Evolutionary conservation across 1,284 basidiomycete species (phyloP), one percentile per base, ranked within the genome.

Genomic region (Boletellus deceptivus): DNA sequence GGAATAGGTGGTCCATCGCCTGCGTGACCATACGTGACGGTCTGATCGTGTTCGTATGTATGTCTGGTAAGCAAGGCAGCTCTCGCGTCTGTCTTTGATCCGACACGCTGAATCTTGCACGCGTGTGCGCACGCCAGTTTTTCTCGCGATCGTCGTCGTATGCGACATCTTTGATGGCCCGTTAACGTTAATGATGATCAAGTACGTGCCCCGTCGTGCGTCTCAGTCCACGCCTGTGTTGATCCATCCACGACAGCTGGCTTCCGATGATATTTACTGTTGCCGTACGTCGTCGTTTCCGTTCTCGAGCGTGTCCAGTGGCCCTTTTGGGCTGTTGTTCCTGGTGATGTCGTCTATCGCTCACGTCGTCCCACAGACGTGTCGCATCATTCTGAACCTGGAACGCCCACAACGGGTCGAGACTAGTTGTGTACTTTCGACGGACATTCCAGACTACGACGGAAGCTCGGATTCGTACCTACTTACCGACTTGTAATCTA

Each of bases 11-110:
- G 2, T 40, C 43, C 4, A 34, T 63, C 20, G 53, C 49, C 13
- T 59, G 49, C 16, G 33, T 59, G 2, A 65, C 63, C 16, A 64
- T 64, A n/a, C 61, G 64, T 4, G 62, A 64, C 11, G 61, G 62
- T 14, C 10, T 56, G 6, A 1, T 59, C 1, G 59, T 52, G 8
- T 64, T 67, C 14, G 10, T 20, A 3, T 52, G 40, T 8, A 10
- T 67, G 16, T 29, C 37, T 37, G 40, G 61, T 63, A 20, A 61
- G 61, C 16, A 0, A 17, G 9, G 2, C 29, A 8, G 29, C 14
- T 29, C 10, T 20, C 10, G 5, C 20, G 3, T 22, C 22, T 5
- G 4, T 6, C 2, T 25, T 38, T 4, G 18, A 35, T 10, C 40
- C 13, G 31, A 9, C 9, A 7, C 17, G 35, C 51, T 49, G 13